Evolutionary conservation across 2,329 filamentous ascomycete genomes (phyloP).

Genomic region (Epichloe sibirici): DNA sequence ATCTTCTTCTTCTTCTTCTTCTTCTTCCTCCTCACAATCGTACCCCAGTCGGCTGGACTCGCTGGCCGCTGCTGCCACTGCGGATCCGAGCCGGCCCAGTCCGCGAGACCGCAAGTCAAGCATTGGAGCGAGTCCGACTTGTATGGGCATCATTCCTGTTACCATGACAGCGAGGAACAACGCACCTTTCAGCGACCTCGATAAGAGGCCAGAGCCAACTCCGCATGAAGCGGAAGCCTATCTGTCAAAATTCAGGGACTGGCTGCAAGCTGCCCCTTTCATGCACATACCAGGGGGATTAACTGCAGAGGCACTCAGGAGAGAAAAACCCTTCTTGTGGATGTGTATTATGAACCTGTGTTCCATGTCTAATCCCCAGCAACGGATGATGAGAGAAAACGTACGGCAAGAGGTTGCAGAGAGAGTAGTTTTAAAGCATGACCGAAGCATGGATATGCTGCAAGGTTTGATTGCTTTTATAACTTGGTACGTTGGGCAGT

Average conservation of each 20-base stretch:
- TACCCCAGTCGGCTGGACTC: slow-evolving; percentile 23
- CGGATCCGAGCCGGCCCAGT: slow-evolving; percentile 5
- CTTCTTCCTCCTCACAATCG: neutral
- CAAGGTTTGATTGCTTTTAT: slow-evolving; percentile 31
- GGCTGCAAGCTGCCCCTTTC: slow-evolving; percentile 33
- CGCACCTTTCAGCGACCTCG: slow-evolving; percentile 8
- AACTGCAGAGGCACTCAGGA: slow-evolving; percentile 26
- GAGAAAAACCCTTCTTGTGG: slow-evolving; percentile 36
- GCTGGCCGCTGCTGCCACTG: slow-evolving; percentile 24
- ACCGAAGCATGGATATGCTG: slow-evolving; percentile 39
- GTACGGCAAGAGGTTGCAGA: slow-evolving; percentile 32
- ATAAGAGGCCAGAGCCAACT: slow-evolving; percentile 18
- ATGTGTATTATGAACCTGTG: slow-evolving; percentile 35
- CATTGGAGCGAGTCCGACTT: neutral
- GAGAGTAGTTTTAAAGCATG: slow-evolving; percentile 34
- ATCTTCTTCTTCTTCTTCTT: too few species aligned
- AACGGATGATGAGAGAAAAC: slow-evolving; percentile 26
- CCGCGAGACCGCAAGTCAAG: neutral
- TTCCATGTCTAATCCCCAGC: slow-evolving; percentile 27
- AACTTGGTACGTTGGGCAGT: neutral
- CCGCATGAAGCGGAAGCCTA: slow-evolving; percentile 25
- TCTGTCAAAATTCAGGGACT: slow-evolving; percentile 28
- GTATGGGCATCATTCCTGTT: neutral
- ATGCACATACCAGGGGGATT: slow-evolving; percentile 26
- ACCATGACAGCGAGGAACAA: neutral